A percentile compares a stretch with the other conserved stretches of the same genome.
phyloP scores from a whole-genome alignment of 495 filamentous ascomycete genomes.

The Sporormia fimetaria region DNA sequence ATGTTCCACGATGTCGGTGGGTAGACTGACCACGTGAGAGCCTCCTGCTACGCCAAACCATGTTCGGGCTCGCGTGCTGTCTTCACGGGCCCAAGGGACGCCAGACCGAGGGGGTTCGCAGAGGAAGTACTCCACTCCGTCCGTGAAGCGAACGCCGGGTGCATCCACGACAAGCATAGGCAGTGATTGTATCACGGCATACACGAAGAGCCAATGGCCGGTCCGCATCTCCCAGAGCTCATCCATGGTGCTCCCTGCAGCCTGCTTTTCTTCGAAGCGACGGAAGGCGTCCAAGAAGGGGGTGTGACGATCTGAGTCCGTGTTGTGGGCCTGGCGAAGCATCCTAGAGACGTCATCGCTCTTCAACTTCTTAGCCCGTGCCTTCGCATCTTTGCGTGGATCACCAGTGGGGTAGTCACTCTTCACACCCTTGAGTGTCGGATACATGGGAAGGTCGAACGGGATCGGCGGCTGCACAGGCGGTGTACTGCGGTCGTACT shows the following conservation, averaged over 20 bases:
- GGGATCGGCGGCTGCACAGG: constrained; percentile 87
- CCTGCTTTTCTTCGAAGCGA: constrained; percentile 68
- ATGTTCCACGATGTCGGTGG: constrained; percentile 74
- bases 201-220: constrained; percentile 92
- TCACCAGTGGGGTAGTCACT: constrained; percentile 50
- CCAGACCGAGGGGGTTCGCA: constrained; percentile 76
- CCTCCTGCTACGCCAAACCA: constrained; percentile 74
- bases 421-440: constrained; percentile 51
- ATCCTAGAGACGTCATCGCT: constrained; percentile 63
- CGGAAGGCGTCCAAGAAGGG: constrained; percentile 70
- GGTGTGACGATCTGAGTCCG: constrained; percentile 50
- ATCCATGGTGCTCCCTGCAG: constrained; percentile 54
- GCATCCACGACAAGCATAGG: constrained; percentile 86
- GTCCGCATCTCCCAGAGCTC: constrained; percentile 68
- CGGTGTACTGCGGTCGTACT: constrained; percentile 78
- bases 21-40: constrained; percentile 60
- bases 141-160: constrained; percentile 58
- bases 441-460: constrained; percentile 75
- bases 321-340: constrained; percentile 64
- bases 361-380: constrained; percentile 57
- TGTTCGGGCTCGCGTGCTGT: constrained; percentile 50
- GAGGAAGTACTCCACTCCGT: constrained; percentile 93
- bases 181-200: constrained; percentile 78
- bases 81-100: constrained; percentile 74
- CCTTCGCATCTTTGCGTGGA: constrained; percentile 56